These are phyloP conservation scores for Grammothele lineata DNA, from an alignment of 768 basidiomycete genomes.

Conservation along the genomic window DNA sequence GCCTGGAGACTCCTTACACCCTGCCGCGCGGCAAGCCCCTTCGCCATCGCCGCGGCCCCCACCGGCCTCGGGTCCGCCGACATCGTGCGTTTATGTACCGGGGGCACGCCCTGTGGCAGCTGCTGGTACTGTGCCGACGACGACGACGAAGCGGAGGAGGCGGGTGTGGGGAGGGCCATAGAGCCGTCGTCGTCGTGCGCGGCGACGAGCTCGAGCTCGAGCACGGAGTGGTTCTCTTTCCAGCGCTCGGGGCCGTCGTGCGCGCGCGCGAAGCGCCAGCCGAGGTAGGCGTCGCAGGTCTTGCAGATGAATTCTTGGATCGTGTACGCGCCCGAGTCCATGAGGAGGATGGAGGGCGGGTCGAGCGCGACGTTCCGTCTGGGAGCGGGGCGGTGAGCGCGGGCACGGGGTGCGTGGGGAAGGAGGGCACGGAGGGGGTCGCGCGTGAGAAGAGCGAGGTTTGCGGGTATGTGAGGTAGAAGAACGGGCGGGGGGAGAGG, in stretches of 20 bases:
- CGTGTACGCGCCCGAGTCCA: conserved; percentile 61
- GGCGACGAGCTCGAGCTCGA: conserved; percentile 40
- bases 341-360: conserved; percentile 48
- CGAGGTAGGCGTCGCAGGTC: conserved; percentile 48
- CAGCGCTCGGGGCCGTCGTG: conserved; percentile 53
- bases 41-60: background rate
- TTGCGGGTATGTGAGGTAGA: background rate
- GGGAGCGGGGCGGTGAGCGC: conserved; percentile 3
- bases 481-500: background rate
- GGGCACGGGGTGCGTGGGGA: background rate
- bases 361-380: conserved; percentile 45
- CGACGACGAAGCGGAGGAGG: conserved; percentile 1
- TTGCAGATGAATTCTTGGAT: conserved; percentile 53
- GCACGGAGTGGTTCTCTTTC: conserved; percentile 56
- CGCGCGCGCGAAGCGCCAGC: conserved; percentile 60
- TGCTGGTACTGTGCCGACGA: background rate
- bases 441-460: background rate
- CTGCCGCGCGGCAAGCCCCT: conserved; percentile 5
- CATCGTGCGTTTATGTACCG: background rate
- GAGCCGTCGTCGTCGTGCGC: conserved; percentile 3
- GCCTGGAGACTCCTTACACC: conserved; percentile 11
- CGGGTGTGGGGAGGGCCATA: conserved; percentile 3
- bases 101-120: background rate
- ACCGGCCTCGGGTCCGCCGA: conserved; percentile 8
- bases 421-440: background rate